These are phyloP conservation scores for Triticum dicoccoides DNA, from an alignment of 176 grass and related monocot genomes.

Conservation along the genomic window DNA sequence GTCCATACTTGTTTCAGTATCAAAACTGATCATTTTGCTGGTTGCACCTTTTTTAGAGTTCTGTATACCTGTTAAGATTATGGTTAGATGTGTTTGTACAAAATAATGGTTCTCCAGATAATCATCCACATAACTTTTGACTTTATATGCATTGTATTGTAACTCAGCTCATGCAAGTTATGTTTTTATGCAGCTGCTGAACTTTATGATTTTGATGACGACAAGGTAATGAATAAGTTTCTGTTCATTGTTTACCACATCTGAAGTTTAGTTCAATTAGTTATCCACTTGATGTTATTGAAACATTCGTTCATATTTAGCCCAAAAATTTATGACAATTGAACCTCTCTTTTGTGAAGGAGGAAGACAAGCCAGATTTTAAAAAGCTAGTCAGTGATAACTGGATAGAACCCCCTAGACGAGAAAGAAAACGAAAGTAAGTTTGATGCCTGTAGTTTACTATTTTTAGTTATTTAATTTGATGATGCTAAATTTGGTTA, in stretches of 20 bases:
- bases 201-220: constrained; percentile 80
- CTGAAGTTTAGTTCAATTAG: constrained; percentile 18
- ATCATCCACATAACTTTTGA: background rate
- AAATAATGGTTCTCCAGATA: background rate
- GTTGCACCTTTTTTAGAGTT: background rate
- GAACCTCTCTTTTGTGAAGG: constrained; percentile 43
- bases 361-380: constrained; percentile 73
- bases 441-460: constrained; percentile 18
- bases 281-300: background rate
- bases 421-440: constrained; percentile 80
- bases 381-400: constrained; percentile 78
- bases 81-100: background rate
- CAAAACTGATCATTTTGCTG: background rate
- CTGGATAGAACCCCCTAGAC: constrained; percentile 80
- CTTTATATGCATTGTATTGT: background rate
- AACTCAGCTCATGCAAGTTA: constrained; percentile 20
- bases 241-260: constrained; percentile 8
- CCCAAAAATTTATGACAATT: background rate
- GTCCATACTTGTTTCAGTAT: background rate
- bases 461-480: constrained; percentile 16
- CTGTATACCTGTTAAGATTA: background rate
- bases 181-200: constrained; percentile 64
- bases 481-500: background rate
- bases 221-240: constrained; percentile 50
- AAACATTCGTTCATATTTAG: background rate